These are phyloP conservation scores for Primulina tabacum DNA, from an alignment of 257 asterid genomes.

Conservation along the genomic window DNA sequence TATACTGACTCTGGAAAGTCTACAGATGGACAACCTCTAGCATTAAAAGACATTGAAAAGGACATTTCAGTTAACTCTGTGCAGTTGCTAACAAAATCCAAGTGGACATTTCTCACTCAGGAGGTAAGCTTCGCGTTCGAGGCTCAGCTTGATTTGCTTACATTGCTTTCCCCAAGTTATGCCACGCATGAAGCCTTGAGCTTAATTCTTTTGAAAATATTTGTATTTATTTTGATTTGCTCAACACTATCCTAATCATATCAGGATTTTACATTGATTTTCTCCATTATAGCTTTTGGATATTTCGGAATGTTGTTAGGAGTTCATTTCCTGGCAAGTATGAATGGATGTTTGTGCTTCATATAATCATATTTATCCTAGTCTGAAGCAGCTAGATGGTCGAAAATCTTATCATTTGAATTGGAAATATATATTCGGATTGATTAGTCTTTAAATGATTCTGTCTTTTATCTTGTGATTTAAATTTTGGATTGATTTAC, in stretches of 20 bases:
- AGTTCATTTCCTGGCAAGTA: neutral
- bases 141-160: too few species aligned
- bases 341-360: neutral
- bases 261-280: neutral
- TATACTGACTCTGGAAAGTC: conserved; percentile 13
- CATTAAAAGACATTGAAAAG: conserved; percentile 53
- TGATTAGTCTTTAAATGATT: neutral
- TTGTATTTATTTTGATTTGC: neutral
- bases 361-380: too few species aligned
- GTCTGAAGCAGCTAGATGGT: neutral
- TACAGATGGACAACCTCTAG: conserved; percentile 81
- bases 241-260: neutral
- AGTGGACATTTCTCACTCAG: conserved; percentile 81
- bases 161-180: too few species aligned
- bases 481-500: too few species aligned
- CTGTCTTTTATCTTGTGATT: neutral
- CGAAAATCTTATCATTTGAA: neutral
- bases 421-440: neutral
- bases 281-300: too few species aligned
- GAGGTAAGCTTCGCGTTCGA: conserved; percentile 20
- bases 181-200: too few species aligned
- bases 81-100: conserved; percentile 44
- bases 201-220: too few species aligned
- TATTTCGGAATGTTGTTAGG: too few species aligned
- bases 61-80: conserved; percentile 52